Evolutionary conservation across 106 monocot species (phyloP), one percentile per base, ranked within the genome.

Genomic region (Acorus calamus): DNA sequence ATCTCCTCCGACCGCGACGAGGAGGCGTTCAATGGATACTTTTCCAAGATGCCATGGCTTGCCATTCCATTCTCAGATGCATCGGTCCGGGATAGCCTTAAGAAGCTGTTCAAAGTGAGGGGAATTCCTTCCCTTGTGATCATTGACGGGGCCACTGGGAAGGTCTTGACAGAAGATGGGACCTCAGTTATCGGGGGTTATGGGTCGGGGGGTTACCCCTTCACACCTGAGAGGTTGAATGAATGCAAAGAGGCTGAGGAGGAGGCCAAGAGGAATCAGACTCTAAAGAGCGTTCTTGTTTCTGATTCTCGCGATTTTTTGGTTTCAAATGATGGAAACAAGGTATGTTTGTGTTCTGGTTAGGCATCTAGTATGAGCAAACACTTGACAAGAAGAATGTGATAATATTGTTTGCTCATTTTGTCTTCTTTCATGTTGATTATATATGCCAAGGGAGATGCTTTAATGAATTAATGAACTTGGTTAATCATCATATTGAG

Each of bases 121-220:
- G 86, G 80, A 3, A 85, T 85, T 41, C 92, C 92, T 2, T 67
- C 72, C 57, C 68, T 87, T 51, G 80, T 83, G 28, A 49, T 92
- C 47, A 64, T 87, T 48, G 80, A 84, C 65, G 72, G 66, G 52
- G 71, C 11, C 53, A 62, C 71, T 11, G 84, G 87, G 8, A 57
- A 57, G 49, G 55, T 85, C 71, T 62, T 82, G 4, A 78, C 55
- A 0, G 64, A 67, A 11, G 62, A 82, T 0, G 87, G 65, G 52
- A 71, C 76, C 7, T 43, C 47, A 13, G 6, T 60, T 14, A 75
- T 92, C 50, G 77, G 6, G 41, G 84, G 78, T 9, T 68, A 86
- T 55, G 81, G 86, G 47, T 58, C 75, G 2, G 76, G 66, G 4
- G 83, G 52, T 2, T 83, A 70, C 50, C 86, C 83, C 4, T 86